A percentile compares a stretch with the other conserved stretches of the same genome.
phyloP scores from a whole-genome alignment of 2,329 filamentous ascomycete species.

The Plenodomus tracheiphilus region DNA sequence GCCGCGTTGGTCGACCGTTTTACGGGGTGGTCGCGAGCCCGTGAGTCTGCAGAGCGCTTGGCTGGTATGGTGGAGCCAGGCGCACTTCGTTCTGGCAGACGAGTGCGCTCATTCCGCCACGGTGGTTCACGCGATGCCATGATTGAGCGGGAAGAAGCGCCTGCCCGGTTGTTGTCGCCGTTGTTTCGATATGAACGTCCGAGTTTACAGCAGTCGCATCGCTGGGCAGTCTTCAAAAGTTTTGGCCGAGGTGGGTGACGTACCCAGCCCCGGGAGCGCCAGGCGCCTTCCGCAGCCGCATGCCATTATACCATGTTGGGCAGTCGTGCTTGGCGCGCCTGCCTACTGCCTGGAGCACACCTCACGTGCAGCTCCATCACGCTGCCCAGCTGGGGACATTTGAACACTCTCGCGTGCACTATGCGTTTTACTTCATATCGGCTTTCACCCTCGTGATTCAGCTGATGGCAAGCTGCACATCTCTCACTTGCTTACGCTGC shows the following conservation, averaged over 20 bases:
- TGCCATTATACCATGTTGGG: conserved; percentile 2
- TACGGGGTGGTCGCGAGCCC: conserved; percentile 41
- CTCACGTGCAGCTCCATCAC: neutral
- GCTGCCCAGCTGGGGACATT: too few species aligned
- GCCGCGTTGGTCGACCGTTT: conserved; percentile 52
- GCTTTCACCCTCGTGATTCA: neutral
- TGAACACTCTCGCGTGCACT: too few species aligned
- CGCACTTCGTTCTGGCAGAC: conserved; percentile 22
- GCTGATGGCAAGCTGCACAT: neutral
- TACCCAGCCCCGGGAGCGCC: conserved; percentile 17
- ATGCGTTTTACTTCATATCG: too few species aligned
- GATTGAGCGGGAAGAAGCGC: neutral
- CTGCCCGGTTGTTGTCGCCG: neutral
- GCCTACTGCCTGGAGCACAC: conserved; percentile 9
- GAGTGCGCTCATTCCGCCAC: conserved; percentile 33
- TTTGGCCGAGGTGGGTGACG: conserved; percentile 23
- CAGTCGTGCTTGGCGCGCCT: conserved; percentile 10
- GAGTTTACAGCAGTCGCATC: too few species aligned
- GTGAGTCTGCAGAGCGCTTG: conserved; percentile 51
- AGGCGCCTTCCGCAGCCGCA: conserved; percentile 13
- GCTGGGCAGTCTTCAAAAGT: conserved; percentile 11
- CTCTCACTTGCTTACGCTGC: neutral
- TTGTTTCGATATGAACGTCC: too few species aligned
- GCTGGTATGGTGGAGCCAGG: conserved; percentile 39
- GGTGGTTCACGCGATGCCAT: conserved; percentile 42